A percentile compares a stretch with the other conserved stretches of the same genome.
phyloP scores from a whole-genome alignment of 306 rosid species.

The Cicer yamashitae region DNA sequence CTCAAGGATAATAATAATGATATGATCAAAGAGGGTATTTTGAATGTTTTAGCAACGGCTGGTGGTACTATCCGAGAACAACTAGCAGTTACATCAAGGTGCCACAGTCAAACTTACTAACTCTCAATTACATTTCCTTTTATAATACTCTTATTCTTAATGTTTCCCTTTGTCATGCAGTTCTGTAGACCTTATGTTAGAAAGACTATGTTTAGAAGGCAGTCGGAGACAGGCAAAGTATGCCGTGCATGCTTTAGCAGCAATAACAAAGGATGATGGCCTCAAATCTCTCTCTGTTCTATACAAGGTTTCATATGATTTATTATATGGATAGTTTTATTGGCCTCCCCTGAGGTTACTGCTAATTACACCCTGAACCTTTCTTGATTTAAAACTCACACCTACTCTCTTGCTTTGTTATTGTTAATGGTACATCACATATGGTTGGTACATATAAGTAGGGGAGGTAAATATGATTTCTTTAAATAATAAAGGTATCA shows the following conservation, averaged over 20 bases:
- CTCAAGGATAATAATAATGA: slow-evolving; percentile 87
- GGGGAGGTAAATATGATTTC: slow-evolving; percentile 26
- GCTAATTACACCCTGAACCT: neutral
- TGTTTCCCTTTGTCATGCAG: slow-evolving; percentile 59
- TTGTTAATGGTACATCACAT: neutral
- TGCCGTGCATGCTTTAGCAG: slow-evolving; percentile 97
- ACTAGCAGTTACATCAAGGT: slow-evolving; percentile 86
- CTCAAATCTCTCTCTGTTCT: slow-evolving; percentile 97
- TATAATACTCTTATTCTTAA: slow-evolving; percentile 47
- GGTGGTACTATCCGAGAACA: slow-evolving; percentile 97
- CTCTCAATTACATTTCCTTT: slow-evolving; percentile 23
- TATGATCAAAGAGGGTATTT: slow-evolving; percentile 82
- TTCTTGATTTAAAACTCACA: slow-evolving; percentile 31
- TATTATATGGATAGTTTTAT: slow-evolving; percentile 33
- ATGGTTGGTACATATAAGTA: slow-evolving; percentile 12
- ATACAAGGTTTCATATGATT: slow-evolving; percentile 73
- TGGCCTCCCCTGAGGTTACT: slow-evolving; percentile 9
- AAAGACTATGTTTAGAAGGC: slow-evolving; percentile 92
- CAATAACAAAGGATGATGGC: slow-evolving; percentile 98
- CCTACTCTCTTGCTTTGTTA: slow-evolving; percentile 28
- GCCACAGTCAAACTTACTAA: slow-evolving; percentile 42
- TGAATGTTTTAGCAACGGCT: slow-evolving; percentile 90
- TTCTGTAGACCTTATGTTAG: slow-evolving; percentile 95
- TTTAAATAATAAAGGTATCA: slow-evolving; percentile 13
- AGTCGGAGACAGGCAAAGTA: slow-evolving; percentile 96